Percentiles rank a stretch among this genome's conserved stretches.
Conservation (phyloP, 495 filamentous ascomycete species). For the Penicillium argentinense region DNA sequence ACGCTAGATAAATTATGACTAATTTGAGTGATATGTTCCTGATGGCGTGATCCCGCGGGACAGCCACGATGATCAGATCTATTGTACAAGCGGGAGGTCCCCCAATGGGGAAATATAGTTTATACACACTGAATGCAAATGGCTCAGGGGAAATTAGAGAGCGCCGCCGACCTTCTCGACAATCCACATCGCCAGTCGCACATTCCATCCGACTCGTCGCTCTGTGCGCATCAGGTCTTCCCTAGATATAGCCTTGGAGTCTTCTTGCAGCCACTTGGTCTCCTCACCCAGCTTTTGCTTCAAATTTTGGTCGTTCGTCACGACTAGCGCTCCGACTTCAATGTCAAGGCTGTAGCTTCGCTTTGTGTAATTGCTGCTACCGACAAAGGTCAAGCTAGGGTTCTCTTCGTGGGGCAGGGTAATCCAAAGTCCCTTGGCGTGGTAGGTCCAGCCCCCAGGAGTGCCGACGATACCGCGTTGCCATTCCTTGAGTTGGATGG, state of each 20-base stretch:
- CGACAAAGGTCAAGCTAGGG: constrained; percentile 80
- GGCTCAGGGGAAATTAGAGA: constrained; percentile 51
- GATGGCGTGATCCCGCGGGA: constrained; percentile 8
- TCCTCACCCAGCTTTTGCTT: constrained; percentile 74
- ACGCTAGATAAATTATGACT: too few relatives aligned
- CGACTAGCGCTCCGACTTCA: constrained; percentile 80
- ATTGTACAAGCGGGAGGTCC: constrained; percentile 15
- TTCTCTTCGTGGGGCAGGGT: constrained; percentile 59
- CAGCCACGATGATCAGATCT: too few relatives aligned
- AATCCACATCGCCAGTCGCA: constrained; percentile 90
- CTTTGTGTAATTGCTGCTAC: constrained; percentile 95
- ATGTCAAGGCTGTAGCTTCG: constrained; percentile 88
- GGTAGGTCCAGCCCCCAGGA: constrained; percentile 91
- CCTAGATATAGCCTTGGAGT: constrained; percentile 61
- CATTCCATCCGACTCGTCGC: constrained; percentile 78
- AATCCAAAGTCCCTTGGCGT: constrained; percentile 96
- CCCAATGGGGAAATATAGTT: constrained; percentile 2
- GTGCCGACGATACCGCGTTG: constrained; percentile 75
- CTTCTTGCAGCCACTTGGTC: constrained; percentile 71
- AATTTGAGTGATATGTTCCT: too few relatives aligned
- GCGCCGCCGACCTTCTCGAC: constrained; percentile 70
- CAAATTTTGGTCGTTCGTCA: constrained; percentile 74
- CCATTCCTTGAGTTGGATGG: constrained; percentile 86
- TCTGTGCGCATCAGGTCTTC: constrained; percentile 79
- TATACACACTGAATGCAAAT: constrained; percentile 10